Percentiles rank a stretch among this genome's conserved stretches.
Conservation (phyloP, 2,329 filamentous ascomycete genomes). For the Colletotrichum orbiculare region DNA sequence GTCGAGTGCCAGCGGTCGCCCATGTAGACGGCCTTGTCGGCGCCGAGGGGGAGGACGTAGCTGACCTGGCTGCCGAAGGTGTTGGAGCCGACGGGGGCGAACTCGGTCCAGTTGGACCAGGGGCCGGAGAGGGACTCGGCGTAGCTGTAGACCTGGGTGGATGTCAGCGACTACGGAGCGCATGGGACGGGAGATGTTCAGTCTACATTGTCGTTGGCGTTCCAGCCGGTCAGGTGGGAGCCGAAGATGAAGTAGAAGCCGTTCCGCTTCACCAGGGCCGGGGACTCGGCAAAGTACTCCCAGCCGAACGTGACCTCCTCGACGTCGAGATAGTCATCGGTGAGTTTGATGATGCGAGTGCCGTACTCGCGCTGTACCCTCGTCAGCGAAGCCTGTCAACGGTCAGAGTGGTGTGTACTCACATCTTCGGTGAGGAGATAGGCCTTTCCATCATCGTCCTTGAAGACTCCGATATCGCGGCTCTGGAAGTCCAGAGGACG, state of each 20-base stretch:
- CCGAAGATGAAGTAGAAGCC: constrained; percentile 75
- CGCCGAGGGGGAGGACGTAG: constrained; percentile 62
- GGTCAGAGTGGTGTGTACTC: constrained; percentile 38
- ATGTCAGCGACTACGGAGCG: neutral
- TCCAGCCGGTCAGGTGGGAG: constrained; percentile 66
- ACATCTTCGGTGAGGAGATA: constrained; percentile 74
- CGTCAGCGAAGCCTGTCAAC: neutral
- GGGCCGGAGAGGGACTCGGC: constrained; percentile 66
- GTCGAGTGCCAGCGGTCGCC: constrained; percentile 73
- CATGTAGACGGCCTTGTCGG: constrained; percentile 65
- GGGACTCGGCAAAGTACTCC: constrained; percentile 67
- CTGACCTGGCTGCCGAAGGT: constrained; percentile 72
- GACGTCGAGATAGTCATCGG: constrained; percentile 67
- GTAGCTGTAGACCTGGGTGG: constrained; percentile 60
- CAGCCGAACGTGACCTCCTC: constrained; percentile 61
- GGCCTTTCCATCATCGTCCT: constrained; percentile 69
- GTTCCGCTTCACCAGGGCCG: constrained; percentile 70
- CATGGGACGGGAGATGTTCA: neutral
- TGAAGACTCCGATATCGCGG: constrained; percentile 69
- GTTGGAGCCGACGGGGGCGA: constrained; percentile 64
- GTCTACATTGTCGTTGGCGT: constrained; percentile 70
- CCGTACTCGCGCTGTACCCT: constrained; percentile 31
- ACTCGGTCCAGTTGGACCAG: constrained; percentile 70
- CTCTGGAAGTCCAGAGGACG: constrained; percentile 50
- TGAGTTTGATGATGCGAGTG: constrained; percentile 64